Evolutionary conservation across 2,329 filamentous ascomycete species (phyloP), one percentile per base, ranked within the genome.

Genomic region (Madurella fahalii): DNA sequence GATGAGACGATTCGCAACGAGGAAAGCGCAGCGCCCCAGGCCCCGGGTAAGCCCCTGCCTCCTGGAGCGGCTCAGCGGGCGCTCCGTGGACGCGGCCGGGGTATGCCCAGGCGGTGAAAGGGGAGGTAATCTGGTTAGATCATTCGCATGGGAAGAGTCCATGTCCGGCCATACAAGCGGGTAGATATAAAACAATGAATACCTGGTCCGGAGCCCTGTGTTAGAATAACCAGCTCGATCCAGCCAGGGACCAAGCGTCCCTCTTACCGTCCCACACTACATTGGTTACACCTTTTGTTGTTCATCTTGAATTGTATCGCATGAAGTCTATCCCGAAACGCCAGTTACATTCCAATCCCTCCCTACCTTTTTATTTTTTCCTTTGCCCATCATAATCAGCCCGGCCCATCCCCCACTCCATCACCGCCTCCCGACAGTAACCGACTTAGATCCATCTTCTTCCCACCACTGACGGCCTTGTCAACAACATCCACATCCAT

Each of bases 1-100:
- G 94, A 99, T 69, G 94, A 99, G 83, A 99, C 94, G 34, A 97
- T 99, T 74, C 91, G 86, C 74, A 99, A 99, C 74, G 90, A 99
- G 77, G 92, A 97, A 77, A 95, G 90, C 67, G 82, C 86, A 65
- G 79, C 84, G 71, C 88, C 92, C 20, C 89, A 95, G 72, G 90
- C 84, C 9, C 93, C 93, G 0, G 81, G 84, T 53, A 80, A 88
- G 71, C 81, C 84, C 17, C 77, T 92, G 62, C 89, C 88, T 4
- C 86, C 86, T 1, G 89, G 88, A 63, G 92, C 93, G 18, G 92
- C 93, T 11, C 93, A 97, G 77, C 81, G 93, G 67, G 93, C 91
- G 41, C 74, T 97, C 62, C 82, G 92, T 59, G 89, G 88, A 57
- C 79, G 90, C 63, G 91, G 92, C 60, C 85, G 90, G 53, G 90